Percentiles rank a stretch among this genome's conserved stretches.
These are phyloP conservation scores for Fagopyrum homotropicum DNA, from an alignment of 148 eudicot species.

Conservation along the genomic window DNA sequence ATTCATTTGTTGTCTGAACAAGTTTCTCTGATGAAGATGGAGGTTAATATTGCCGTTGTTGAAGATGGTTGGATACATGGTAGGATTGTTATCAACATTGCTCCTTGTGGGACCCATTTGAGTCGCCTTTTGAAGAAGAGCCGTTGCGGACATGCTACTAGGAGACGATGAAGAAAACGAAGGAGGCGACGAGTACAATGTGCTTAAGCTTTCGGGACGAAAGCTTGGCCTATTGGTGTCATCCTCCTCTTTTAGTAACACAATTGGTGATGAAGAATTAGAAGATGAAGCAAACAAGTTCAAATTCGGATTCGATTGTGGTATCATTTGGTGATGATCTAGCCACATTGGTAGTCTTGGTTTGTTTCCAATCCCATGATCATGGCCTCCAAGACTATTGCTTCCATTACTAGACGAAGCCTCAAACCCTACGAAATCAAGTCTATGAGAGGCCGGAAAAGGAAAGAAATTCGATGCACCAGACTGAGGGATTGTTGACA, in stretches of 20 bases:
- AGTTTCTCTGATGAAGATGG: not conserved
- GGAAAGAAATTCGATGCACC: not conserved
- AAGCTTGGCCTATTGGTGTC: not conserved
- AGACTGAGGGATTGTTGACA: not conserved
- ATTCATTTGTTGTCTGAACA: constrained; percentile 1
- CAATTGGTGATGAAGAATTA: not conserved
- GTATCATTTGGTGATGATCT: constrained; percentile 4
- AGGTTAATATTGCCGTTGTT: not conserved
- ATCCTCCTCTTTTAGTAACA: constrained; percentile 9
- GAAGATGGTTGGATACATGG: not conserved
- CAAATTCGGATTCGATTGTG: constrained; percentile 6
- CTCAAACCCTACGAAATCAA: not conserved
- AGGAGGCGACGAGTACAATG: constrained; percentile 7
- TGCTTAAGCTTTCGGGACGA: not conserved
- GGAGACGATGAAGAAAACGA: constrained; percentile 5
- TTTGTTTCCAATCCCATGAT: not conserved
- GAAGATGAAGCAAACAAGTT: constrained; percentile 7
- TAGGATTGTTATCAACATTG: not conserved
- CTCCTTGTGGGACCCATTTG: constrained; percentile 2
- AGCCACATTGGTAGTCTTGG: constrained; percentile 7
- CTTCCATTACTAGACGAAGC: constrained; percentile 5
- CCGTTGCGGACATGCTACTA: constrained; percentile 1
- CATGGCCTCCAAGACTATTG: not conserved
- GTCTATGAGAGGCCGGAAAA: not conserved
- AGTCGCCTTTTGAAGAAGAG: constrained; percentile 6